Conservation (phyloP, 768 basidiomycete genomes). For the Amanita thiersii region DNA sequence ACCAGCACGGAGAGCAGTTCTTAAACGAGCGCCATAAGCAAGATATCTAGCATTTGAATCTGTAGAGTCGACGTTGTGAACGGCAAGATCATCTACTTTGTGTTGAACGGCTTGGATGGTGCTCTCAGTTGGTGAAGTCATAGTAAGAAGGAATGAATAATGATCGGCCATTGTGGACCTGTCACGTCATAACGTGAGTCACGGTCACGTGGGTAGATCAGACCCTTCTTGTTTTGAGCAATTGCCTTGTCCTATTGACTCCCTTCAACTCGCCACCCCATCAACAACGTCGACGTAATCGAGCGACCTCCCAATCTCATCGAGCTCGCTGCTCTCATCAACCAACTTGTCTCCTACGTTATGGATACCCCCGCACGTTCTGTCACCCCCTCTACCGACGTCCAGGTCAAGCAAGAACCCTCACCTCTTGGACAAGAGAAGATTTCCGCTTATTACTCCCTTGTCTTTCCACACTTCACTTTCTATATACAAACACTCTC, state of each 20-base stretch:
- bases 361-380: slow-evolving; percentile 40
- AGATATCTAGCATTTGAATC: slow-evolving; percentile 65
- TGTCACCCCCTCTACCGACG: slow-evolving; percentile 24
- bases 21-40: slow-evolving; percentile 71
- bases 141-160: too few species aligned
- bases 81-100: slow-evolving; percentile 50
- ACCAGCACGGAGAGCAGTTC: slow-evolving; percentile 65
- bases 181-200: neutral
- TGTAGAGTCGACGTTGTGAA: slow-evolving; percentile 54
- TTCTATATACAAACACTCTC: slow-evolving; percentile 96
- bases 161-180: too few species aligned
- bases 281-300: slow-evolving; percentile 18
- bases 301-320: slow-evolving; percentile 14
- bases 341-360: slow-evolving; percentile 9
- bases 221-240: slow-evolving; percentile 17
- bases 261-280: neutral
- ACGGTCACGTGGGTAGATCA: slow-evolving; percentile 10
- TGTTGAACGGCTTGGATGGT: slow-evolving; percentile 34
- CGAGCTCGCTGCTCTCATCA: slow-evolving; percentile 10
- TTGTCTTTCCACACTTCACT: slow-evolving; percentile 89
- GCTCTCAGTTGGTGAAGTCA: too few species aligned
- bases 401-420: slow-evolving; percentile 19
- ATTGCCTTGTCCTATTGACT: neutral
- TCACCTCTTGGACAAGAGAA: slow-evolving; percentile 49
- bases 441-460: slow-evolving; percentile 90